phyloP scores from a whole-genome alignment of 768 basidiomycete species.

The Rhizopogon sp. region DNA sequence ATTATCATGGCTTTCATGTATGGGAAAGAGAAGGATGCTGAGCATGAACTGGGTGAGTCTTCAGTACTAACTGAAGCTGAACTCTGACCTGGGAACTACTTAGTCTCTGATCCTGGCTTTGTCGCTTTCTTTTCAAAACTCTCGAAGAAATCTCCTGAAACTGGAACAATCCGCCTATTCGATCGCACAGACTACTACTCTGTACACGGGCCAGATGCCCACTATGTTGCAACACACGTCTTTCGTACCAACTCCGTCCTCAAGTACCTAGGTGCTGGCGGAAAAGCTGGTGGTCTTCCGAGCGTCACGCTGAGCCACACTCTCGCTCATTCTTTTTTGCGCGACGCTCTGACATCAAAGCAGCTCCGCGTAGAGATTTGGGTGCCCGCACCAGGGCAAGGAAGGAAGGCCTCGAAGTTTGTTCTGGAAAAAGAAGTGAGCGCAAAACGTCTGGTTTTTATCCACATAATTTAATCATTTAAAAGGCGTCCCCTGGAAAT shows the following conservation, averaged over 20 bases:
- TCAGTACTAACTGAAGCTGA: background rate
- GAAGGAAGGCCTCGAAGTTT: slow-evolving; percentile 75
- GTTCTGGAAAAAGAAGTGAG: slow-evolving; percentile 74
- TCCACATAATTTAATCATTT: slow-evolving; percentile 16
- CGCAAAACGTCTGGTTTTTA: background rate
- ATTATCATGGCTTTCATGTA: slow-evolving; percentile 54
- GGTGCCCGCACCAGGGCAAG: slow-evolving; percentile 64
- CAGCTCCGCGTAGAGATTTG: slow-evolving; percentile 94
- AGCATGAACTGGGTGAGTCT: slow-evolving; percentile 22
- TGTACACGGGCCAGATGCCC: slow-evolving; percentile 85
- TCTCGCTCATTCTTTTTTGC: slow-evolving; percentile 75
- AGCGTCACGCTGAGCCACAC: slow-evolving; percentile 73
- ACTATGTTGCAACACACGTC: slow-evolving; percentile 79
- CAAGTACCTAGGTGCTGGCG: slow-evolving; percentile 77
- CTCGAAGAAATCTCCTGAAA: slow-evolving; percentile 62
- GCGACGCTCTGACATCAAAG: slow-evolving; percentile 85
- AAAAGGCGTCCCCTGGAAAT: slow-evolving; percentile 72
- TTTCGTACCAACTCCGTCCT: slow-evolving; percentile 89
- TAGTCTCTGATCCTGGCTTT: slow-evolving; percentile 71
- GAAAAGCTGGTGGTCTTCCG: slow-evolving; percentile 56
- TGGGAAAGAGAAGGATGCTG: slow-evolving; percentile 55
- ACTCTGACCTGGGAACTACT: slow-evolving; percentile 37
- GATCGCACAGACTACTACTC: slow-evolving; percentile 80
- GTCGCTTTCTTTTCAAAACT: slow-evolving; percentile 62
- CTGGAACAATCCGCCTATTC: slow-evolving; percentile 86